Conservation (phyloP, 345 rosid genomes). For the Xanthoceras sorbifolium region DNA sequence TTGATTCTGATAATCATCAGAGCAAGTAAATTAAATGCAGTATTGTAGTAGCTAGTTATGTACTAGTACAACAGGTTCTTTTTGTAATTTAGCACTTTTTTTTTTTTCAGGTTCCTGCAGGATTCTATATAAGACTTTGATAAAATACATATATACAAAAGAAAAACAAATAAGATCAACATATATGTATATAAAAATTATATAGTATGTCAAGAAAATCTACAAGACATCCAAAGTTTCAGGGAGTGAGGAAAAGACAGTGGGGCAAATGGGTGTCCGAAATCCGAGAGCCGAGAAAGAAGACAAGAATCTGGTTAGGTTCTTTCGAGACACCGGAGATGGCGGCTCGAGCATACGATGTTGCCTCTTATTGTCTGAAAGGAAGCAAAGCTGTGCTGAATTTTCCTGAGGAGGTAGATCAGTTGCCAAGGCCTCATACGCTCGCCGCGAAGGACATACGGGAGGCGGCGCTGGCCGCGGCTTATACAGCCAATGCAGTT, state of each 20-base stretch:
- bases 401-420: constrained; percentile 15
- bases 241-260: constrained; percentile 17
- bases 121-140: neutral
- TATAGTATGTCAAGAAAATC: neutral
- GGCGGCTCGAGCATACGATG: constrained; percentile 20
- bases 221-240: constrained; percentile 5
- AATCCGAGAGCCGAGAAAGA: constrained; percentile 19
- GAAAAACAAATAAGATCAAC: neutral
- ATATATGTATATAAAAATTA: neutral
- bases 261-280: constrained; percentile 25
- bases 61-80: neutral
- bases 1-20: neutral
- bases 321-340: constrained; percentile 21
- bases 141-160: too few relatives aligned
- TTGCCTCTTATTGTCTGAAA: constrained; percentile 13
- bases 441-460: constrained; percentile 4
- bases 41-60: neutral
- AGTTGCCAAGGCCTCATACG: constrained; percentile 3
- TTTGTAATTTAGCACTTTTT: neutral
- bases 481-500: neutral
- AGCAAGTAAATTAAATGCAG: neutral
- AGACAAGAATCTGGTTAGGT: constrained; percentile 20
- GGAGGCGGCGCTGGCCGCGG: constrained; percentile 13
- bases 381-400: constrained; percentile 10
- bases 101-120: neutral